Percentiles rank a stretch among this genome's conserved stretches.
Conservation (phyloP, 176 grass and related monocot species). For the Chrysopogon serrulatus region DNA sequence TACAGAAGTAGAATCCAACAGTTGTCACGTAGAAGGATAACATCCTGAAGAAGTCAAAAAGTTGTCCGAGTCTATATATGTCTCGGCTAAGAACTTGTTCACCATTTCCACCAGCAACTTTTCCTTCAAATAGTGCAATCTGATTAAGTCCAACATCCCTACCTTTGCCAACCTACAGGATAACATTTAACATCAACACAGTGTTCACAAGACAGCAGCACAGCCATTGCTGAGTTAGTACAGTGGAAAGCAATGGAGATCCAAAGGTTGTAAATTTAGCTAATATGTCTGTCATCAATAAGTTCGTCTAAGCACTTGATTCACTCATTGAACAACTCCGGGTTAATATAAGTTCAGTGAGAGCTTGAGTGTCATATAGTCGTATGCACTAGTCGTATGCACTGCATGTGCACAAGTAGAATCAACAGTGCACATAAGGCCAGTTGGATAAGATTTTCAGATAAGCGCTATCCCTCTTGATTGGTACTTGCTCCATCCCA, state of each 20-base stretch:
- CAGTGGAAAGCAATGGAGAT: neutral
- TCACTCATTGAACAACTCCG: neutral
- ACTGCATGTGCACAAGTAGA: neutral
- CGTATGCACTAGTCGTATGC: neutral
- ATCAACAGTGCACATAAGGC: neutral
- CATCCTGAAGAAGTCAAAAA: constrained; percentile 97
- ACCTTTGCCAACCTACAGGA: constrained; percentile 84
- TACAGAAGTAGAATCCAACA: constrained; percentile 91
- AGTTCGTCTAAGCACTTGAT: neutral
- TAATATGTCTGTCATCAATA: neutral
- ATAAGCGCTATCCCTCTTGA: neutral
- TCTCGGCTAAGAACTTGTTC: constrained; percentile 98
- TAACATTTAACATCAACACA: constrained; percentile 19
- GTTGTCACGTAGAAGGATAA: constrained; percentile 92
- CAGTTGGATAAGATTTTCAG: neutral
- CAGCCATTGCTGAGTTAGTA: neutral
- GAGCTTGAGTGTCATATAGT: no score
- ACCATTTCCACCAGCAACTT: constrained; percentile 94
- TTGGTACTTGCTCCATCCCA: neutral
- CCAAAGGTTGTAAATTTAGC: neutral
- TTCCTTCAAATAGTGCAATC: constrained; percentile 96
- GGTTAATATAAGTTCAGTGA: neutral
- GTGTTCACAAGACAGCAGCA: neutral
- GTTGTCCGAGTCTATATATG: constrained; percentile 94
- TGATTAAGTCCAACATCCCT: constrained; percentile 94